Percentiles rank a stretch among this genome's conserved stretches.
Conservation (phyloP, 73 alveolate genomes). For the Urostyla sp. region DNA sequence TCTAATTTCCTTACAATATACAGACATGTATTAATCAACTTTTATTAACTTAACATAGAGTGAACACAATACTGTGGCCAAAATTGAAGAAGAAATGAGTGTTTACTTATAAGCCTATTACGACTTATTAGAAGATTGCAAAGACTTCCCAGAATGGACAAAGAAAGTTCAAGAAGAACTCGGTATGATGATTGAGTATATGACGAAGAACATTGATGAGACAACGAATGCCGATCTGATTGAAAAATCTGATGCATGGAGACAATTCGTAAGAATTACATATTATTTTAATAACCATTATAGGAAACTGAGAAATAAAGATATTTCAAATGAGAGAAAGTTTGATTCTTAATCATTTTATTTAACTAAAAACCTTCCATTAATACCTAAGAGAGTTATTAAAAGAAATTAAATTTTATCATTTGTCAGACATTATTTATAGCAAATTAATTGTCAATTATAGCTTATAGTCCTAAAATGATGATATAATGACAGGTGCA, state of each 20-base stretch:
- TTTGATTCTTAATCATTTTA: too few relatives aligned
- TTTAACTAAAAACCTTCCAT: too few relatives aligned
- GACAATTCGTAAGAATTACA: slow-evolving; percentile 16
- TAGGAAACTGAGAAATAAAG: slow-evolving; percentile 46
- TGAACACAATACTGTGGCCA: slow-evolving; percentile 9
- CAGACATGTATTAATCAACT: slow-evolving; percentile 11
- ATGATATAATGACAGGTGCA: background rate
- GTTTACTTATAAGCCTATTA: slow-evolving; percentile 37
- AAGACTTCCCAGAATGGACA: slow-evolving; percentile 11
- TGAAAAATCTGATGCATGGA: slow-evolving; percentile 12
- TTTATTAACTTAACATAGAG: background rate
- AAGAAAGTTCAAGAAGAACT: slow-evolving; percentile 43
- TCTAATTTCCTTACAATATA: slow-evolving; percentile 38
- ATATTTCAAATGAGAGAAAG: slow-evolving; percentile 51
- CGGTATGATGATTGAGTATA: slow-evolving; percentile 11
- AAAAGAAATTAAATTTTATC: too few relatives aligned
- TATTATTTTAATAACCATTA: background rate
- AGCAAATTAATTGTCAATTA: slow-evolving; percentile 20
- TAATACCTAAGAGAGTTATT: too few relatives aligned
- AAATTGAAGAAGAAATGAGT: slow-evolving; percentile 26
- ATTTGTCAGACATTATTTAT: too few relatives aligned
- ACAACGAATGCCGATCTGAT: slow-evolving; percentile 15
- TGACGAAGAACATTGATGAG: slow-evolving; percentile 34
- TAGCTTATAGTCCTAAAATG: background rate
- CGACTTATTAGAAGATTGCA: slow-evolving; percentile 18